Base-by-base conservation (phyloP, 306 rosid genomes). In the Mimosa bimucronata region DNA sequence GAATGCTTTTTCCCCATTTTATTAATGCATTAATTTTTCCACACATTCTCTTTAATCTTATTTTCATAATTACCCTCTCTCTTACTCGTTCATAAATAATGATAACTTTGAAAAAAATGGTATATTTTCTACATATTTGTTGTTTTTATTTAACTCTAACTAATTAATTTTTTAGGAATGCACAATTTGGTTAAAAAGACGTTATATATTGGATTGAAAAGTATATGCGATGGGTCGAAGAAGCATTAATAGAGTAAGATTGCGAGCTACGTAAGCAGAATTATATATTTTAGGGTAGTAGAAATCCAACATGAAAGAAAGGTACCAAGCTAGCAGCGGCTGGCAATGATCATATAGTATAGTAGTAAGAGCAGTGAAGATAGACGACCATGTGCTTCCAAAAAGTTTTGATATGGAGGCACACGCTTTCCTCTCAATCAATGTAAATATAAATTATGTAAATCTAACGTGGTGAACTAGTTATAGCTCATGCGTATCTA, bases 191-290 rank as follows among this genome's bases (percentile, higher is more conserved):
- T n/a, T n/a, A n/a, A n/a, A n/a, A n/a, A n/a, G n/a, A n/a, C n/a
- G n/a, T n/a, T n/a, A n/a, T n/a, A n/a, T n/a, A n/a, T n/a, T n/a
- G n/a, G n/a, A n/a, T n/a, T n/a, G n/a, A n/a, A n/a, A n/a, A n/a
- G n/a, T n/a, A n/a, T 14, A 10, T 44, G 52, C 52, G 52, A 3
- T 15, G 21, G 21, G 8, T 48, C 6, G 28, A 58, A 23, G 5
- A 58, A 58, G 64, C 64, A 9, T 57, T 57, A 21, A 21, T 21
- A 21, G 10, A 52, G 8, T 4, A 28, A 61, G 44, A 65, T 79
- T 58, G 28, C 62, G n/a, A n/a, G 14, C 46, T 71, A 15, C 26
- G 66, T 46, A 64, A 71, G 77, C 52, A 44, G 28, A 58, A 79
- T n/a, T n/a, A 18, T 8, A 0, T n/a, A n/a, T n/a, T 57, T n/a